Evolutionary conservation across 169 alveolate genomes (phyloP).

Genomic region (Plasmodium gaboni): DNA sequence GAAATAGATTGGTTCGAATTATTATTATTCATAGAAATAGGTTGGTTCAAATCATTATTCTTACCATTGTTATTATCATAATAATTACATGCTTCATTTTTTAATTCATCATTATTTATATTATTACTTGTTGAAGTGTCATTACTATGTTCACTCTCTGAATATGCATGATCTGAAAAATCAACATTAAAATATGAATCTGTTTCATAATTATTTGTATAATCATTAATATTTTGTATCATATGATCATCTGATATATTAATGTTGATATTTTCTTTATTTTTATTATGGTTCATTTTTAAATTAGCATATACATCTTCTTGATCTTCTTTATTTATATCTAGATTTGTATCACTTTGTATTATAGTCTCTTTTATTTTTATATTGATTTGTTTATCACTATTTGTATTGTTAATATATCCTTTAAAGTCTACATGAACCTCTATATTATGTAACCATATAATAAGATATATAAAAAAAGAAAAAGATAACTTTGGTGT

Average conservation of each 20-base stretch:
- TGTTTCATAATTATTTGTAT: neutral
- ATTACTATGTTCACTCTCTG: too few relatives aligned
- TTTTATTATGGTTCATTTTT: neutral
- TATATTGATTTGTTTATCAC: neutral
- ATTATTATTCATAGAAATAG: neutral
- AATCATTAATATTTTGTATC: neutral
- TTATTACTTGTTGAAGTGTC: too few relatives aligned
- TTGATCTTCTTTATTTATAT: neutral
- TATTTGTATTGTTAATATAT: slow-evolving; percentile 45
- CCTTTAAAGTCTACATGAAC: slow-evolving; percentile 54
- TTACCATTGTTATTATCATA: neutral
- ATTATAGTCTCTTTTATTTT: neutral
- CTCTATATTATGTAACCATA: slow-evolving; percentile 65
- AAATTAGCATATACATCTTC: neutral
- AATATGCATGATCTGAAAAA: too few relatives aligned
- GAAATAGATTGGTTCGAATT: neutral
- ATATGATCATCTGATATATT: neutral
- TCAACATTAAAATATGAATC: neutral
- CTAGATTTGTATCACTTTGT: neutral
- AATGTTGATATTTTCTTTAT: neutral
- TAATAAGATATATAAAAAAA: slow-evolving; percentile 60
- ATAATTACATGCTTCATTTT: neutral
- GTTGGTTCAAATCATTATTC: neutral
- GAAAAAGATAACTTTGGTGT: slow-evolving; percentile 70
- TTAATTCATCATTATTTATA: neutral